Percentiles rank a stretch among this genome's conserved stretches.
Conservation (phyloP, 2,329 filamentous ascomycete genomes). For the Fusarium bulbicola region DNA sequence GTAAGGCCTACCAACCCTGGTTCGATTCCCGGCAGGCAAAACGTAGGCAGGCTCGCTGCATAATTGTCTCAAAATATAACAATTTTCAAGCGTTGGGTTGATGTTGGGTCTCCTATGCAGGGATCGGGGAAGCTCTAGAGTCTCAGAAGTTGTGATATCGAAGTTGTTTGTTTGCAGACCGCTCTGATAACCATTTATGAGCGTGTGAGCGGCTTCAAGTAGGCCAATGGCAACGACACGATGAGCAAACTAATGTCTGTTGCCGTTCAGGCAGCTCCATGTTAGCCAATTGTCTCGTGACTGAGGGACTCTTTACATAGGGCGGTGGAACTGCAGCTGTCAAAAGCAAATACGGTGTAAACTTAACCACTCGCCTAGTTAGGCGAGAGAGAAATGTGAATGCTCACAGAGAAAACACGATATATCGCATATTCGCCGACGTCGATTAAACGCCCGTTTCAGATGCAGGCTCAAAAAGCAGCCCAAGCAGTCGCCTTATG, state of each 20-base stretch:
- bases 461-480: background rate
- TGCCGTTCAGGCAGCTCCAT: background rate
- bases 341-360: conserved; percentile 1
- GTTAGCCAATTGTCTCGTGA: background rate
- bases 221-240: background rate
- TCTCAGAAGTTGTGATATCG: background rate
- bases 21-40: background rate
- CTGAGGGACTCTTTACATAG: background rate
- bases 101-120: background rate
- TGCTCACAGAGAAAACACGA: background rate
- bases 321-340: background rate
- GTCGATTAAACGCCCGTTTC: background rate
- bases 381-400: background rate
- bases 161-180: background rate
- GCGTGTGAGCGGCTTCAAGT: background rate
- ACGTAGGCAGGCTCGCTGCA: background rate
- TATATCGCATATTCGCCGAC: background rate
- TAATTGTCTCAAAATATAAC: background rate
- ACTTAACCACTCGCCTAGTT: background rate
- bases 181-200: background rate
- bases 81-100: background rate
- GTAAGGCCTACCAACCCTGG: background rate
- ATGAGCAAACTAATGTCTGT: background rate
- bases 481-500: background rate
- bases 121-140: background rate